Evolutionary conservation across 176 grass and related monocot species (phyloP).

Genomic region (Otatea glauca): DNA sequence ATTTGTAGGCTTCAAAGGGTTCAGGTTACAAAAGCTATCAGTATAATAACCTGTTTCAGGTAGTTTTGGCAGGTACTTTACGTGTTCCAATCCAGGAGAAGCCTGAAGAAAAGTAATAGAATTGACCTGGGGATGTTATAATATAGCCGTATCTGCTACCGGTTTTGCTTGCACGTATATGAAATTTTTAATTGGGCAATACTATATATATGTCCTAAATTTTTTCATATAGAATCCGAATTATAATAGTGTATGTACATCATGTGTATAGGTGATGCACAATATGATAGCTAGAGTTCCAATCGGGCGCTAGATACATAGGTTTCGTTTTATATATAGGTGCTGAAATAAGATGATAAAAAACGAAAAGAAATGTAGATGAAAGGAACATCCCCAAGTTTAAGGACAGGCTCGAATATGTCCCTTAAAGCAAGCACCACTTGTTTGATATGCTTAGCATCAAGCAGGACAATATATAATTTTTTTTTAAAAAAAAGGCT

Average conservation of each 20-base stretch:
- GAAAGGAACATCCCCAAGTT: constrained; percentile 54
- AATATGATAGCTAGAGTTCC: background rate
- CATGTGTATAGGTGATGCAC: constrained; percentile 11
- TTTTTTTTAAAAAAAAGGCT: constrained; percentile 46
- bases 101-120: constrained; percentile 30
- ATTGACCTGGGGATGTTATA: constrained; percentile 31
- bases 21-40: constrained; percentile 55
- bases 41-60: constrained; percentile 58
- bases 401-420: constrained; percentile 56
- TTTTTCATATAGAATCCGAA: background rate
- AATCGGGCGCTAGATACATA: constrained; percentile 37
- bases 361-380: constrained; percentile 55
- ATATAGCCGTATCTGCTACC: background rate
- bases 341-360: constrained; percentile 45
- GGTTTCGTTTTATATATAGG: constrained; percentile 44
- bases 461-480: constrained; percentile 28
- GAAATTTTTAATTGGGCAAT: background rate
- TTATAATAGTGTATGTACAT: background rate
- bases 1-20: constrained; percentile 74
- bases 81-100: constrained; percentile 54
- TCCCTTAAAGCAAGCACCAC: constrained; percentile 56
- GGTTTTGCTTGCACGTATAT: background rate
- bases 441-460: constrained; percentile 51
- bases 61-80: constrained; percentile 44
- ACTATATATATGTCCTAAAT: background rate